These are phyloP conservation scores for Penicillium samsonianum DNA, from an alignment of 495 filamentous ascomycete species.

Conservation along the genomic window DNA sequence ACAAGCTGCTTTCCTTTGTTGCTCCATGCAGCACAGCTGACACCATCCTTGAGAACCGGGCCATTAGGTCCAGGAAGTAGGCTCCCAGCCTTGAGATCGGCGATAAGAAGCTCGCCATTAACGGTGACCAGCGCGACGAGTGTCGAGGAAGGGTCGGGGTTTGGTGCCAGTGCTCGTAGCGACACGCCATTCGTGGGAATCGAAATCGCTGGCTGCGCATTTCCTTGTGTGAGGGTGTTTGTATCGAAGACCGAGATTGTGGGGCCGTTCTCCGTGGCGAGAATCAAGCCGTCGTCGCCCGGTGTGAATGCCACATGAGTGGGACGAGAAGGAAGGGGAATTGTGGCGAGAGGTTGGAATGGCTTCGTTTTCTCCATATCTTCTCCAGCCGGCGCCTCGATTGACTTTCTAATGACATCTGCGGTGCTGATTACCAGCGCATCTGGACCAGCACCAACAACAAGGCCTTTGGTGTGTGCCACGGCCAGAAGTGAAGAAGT, in stretches of 20 bases:
- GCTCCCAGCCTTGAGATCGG: conserved; percentile 69
- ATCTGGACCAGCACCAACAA: conserved; percentile 87
- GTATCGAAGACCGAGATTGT: conserved; percentile 83
- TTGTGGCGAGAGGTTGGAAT: conserved; percentile 72
- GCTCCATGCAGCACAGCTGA: conserved; percentile 90
- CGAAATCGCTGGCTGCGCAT: conserved; percentile 67
- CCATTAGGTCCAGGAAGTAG: conserved; percentile 63
- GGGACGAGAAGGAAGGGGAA: conserved; percentile 71
- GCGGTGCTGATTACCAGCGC: conserved; percentile 73
- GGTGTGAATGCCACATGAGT: conserved; percentile 89
- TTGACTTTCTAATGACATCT: conserved; percentile 75
- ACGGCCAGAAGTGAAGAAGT: conserved; percentile 85
- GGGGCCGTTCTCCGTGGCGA: conserved; percentile 79
- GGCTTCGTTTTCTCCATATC: conserved; percentile 62
- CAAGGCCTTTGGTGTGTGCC: conserved; percentile 74
- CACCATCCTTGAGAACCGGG: conserved; percentile 65
- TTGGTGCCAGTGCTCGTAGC: conserved; percentile 75
- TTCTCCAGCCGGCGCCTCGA: conserved; percentile 56
- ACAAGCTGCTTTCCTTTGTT: conserved; percentile 88
- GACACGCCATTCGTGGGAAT: conserved; percentile 72
- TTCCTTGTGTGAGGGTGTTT: conserved; percentile 61
- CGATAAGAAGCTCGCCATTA: conserved; percentile 79
- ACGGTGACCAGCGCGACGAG: conserved; percentile 77
- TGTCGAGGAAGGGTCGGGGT: conserved; percentile 63
- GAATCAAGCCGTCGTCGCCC: conserved; percentile 77